phyloP scores from a whole-genome alignment of 2,329 filamentous ascomycete genomes.

The Huntiella savannae region DNA sequence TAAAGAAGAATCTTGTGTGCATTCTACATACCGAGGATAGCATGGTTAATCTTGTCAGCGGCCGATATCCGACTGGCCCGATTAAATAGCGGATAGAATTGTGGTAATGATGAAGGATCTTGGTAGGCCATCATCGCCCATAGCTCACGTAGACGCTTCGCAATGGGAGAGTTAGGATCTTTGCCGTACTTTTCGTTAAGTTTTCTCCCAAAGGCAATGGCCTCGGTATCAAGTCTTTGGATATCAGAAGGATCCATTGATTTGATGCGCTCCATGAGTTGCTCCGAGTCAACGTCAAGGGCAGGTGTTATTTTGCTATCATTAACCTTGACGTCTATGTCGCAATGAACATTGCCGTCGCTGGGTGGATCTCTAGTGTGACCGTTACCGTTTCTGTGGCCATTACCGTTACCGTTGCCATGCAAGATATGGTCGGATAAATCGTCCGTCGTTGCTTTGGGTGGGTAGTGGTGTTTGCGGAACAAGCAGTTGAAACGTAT shows the following conservation, averaged over 20 bases:
- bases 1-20: background rate
- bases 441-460: no score
- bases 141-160: constrained; percentile 60
- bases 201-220: constrained; percentile 60
- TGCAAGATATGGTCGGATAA: no score
- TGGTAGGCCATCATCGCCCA: constrained; percentile 77
- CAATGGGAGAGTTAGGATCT: constrained; percentile 50
- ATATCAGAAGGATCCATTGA: constrained; percentile 10
- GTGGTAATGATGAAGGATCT: constrained; percentile 55
- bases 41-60: constrained; percentile 84
- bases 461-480: no score
- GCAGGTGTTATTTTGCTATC: background rate
- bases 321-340: background rate
- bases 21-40: constrained; percentile 56
- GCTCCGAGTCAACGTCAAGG: constrained; percentile 12
- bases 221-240: constrained; percentile 41
- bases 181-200: constrained; percentile 59
- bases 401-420: no score
- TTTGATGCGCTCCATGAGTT: constrained; percentile 15
- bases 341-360: background rate
- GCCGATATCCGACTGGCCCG: constrained; percentile 54
- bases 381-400: no score
- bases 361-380: no score
- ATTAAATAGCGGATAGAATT: constrained; percentile 63
- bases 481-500: background rate